A percentile compares a stretch with the other conserved stretches of the same genome.
Conservation (phyloP, 2,329 filamentous ascomycete genomes). For the Epichloe hybrida region DNA sequence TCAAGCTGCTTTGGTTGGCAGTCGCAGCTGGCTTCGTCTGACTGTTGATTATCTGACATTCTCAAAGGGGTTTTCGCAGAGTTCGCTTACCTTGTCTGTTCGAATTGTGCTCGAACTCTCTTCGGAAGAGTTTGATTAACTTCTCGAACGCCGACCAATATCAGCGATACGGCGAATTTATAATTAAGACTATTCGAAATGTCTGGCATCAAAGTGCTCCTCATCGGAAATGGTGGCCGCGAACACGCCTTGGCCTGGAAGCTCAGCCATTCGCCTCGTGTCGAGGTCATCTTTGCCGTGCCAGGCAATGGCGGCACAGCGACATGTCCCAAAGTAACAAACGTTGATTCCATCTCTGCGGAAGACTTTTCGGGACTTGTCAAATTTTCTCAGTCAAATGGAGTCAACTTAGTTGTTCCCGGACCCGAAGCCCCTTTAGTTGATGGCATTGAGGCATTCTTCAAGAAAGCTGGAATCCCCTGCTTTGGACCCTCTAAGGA, state of each 20-base stretch:
- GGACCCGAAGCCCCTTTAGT: conserved; percentile 92
- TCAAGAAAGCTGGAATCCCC: conserved; percentile 58
- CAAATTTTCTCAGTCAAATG: conserved; percentile 56
- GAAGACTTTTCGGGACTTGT: conserved; percentile 71
- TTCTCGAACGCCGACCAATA: background rate
- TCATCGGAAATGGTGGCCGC: conserved; percentile 86
- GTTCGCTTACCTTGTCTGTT: background rate
- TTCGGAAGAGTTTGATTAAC: background rate
- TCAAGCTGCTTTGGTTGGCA: too few relatives aligned
- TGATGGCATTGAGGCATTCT: conserved; percentile 75
- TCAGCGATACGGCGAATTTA: background rate
- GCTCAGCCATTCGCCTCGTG: conserved; percentile 65
- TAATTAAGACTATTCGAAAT: conserved; percentile 8
- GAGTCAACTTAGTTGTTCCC: conserved; percentile 72
- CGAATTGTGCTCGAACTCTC: background rate
- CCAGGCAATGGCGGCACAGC: conserved; percentile 84
- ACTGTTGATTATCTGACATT: background rate
- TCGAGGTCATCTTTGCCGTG: conserved; percentile 59
- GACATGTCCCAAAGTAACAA: conserved; percentile 55
- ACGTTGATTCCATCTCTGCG: conserved; percentile 53
- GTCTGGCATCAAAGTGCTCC: conserved; percentile 52
- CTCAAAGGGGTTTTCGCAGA: background rate
- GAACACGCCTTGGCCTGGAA: conserved; percentile 96
- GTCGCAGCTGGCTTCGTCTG: background rate
- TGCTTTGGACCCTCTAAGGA: conserved; percentile 77